Evolutionary conservation across 1,284 basidiomycete genomes (phyloP).

Genomic region (Erythrobasidium hasegawianum): DNA sequence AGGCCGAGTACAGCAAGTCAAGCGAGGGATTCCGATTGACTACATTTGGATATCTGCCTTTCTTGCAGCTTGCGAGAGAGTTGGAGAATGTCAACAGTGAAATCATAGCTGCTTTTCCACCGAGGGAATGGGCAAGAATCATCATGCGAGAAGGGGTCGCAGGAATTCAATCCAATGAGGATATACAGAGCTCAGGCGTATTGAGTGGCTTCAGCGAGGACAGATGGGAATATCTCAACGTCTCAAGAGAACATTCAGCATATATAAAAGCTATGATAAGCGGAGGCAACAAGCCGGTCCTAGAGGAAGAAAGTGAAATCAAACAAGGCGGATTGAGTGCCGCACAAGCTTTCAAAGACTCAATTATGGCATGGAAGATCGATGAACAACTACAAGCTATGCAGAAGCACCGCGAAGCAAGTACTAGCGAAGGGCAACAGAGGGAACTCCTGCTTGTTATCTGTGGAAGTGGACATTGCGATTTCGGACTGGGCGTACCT

Average conservation of each 20-base stretch:
- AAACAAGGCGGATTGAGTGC: constrained; percentile 25
- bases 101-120: constrained; percentile 24
- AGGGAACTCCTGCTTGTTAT: constrained; percentile 13
- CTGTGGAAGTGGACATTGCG: constrained; percentile 31
- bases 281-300: neutral
- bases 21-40: constrained; percentile 27
- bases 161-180: neutral
- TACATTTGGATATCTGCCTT: constrained; percentile 20
- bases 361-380: constrained; percentile 26
- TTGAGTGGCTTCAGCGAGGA: constrained; percentile 5
- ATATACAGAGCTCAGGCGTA: neutral
- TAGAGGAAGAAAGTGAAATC: neutral
- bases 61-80: constrained; percentile 13
- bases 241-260: constrained; percentile 20
- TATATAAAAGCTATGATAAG: constrained; percentile 23
- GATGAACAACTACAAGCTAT: neutral
- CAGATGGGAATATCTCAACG: constrained; percentile 19
- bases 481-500: constrained; percentile 21
- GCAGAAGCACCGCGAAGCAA: neutral
- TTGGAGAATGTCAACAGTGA: constrained; percentile 10
- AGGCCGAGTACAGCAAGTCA: constrained; percentile 19
- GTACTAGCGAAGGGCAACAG: neutral
- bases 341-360: constrained; percentile 33
- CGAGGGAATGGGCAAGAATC: constrained; percentile 28
- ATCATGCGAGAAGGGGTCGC: constrained; percentile 23